phyloP scores from a whole-genome alignment of 2,329 filamentous ascomycete species.

The Malbranchea cinnamomea region DNA sequence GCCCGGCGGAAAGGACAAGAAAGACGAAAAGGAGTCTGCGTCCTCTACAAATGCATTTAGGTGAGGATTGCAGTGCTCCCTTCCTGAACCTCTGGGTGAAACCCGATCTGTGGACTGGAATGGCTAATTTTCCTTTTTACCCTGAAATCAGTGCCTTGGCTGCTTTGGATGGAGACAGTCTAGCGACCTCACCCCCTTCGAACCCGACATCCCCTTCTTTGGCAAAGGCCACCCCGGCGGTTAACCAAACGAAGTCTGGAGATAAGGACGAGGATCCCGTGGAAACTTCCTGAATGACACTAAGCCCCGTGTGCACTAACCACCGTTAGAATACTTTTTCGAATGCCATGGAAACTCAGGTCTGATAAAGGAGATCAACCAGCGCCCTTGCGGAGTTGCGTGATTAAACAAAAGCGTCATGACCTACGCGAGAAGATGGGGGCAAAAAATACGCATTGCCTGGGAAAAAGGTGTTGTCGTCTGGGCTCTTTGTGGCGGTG shows the following conservation, averaged over 20 bases:
- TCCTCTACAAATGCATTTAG: constrained; percentile 83
- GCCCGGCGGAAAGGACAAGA: constrained; percentile 47
- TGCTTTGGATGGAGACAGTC: constrained; percentile 30
- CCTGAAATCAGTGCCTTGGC: constrained; percentile 29
- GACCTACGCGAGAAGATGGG: too few relatives aligned
- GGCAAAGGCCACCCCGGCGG: constrained; percentile 31
- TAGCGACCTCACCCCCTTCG: constrained; percentile 34
- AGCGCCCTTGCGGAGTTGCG: too few relatives aligned
- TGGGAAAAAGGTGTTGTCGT: too few relatives aligned
- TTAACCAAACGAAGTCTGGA: constrained; percentile 22
- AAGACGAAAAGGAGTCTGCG: constrained; percentile 45
- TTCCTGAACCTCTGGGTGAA: constrained; percentile 10
- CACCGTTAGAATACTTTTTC: not conserved
- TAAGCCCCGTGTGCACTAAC: not conserved
- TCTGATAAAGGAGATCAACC: too few relatives aligned
- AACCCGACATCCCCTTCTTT: constrained; percentile 33
- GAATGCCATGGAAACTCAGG: too few relatives aligned
- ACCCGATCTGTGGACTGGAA: constrained; percentile 9
- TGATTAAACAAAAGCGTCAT: too few relatives aligned
- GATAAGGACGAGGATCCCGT: constrained; percentile 6
- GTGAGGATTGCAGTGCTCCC: constrained; percentile 39
- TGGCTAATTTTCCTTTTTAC: constrained; percentile 8
- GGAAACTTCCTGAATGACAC: too few relatives aligned
- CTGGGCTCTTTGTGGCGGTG: too few relatives aligned
- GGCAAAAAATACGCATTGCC: too few relatives aligned